phyloP scores from a whole-genome alignment of 1,284 basidiomycete species.

The Tranzscheliella williamsii region DNA sequence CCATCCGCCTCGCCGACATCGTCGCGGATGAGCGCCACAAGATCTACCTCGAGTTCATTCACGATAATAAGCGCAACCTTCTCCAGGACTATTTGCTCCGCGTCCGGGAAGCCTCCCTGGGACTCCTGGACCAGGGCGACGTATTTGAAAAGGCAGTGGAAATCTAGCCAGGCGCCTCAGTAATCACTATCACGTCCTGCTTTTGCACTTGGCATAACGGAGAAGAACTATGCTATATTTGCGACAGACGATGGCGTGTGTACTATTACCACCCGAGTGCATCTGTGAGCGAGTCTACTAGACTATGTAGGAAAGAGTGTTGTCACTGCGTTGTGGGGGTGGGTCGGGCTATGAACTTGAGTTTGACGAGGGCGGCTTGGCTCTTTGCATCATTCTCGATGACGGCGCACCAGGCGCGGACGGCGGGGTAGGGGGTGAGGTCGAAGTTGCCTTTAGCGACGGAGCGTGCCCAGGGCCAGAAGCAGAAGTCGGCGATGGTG shows the following conservation, averaged over 20 bases:
- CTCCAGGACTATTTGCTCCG: constrained; percentile 51
- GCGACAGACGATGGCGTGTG: too few species aligned
- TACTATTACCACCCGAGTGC: too few species aligned
- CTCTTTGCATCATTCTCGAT: constrained; percentile 36
- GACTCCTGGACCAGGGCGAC: constrained; percentile 27
- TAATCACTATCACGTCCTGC: too few species aligned
- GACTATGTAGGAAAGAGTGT: too few species aligned
- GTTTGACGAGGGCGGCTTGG: constrained; percentile 37
- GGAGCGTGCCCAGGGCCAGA: constrained; percentile 44
- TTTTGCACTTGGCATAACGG: too few species aligned
- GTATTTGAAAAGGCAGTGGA: constrained; percentile 34
- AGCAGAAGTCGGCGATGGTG: constrained; percentile 52
- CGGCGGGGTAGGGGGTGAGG: constrained; percentile 40
- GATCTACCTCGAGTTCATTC: constrained; percentile 83
- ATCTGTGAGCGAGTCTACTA: too few species aligned
- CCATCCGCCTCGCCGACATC: constrained; percentile 76
- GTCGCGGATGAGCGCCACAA: constrained; percentile 86
- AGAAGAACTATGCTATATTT: too few species aligned
- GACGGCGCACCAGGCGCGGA: constrained; percentile 39
- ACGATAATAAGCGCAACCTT: constrained; percentile 60
- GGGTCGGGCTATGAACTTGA: too few species aligned
- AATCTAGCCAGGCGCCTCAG: constrained; percentile 10
- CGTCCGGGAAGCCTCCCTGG: constrained; percentile 48
- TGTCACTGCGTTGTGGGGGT: too few species aligned
- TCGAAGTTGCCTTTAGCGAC: constrained; percentile 46